Percentiles rank a stretch among this genome's conserved stretches.
Conservation (phyloP, 495 filamentous ascomycete species). For the Podospora appendiculata region DNA sequence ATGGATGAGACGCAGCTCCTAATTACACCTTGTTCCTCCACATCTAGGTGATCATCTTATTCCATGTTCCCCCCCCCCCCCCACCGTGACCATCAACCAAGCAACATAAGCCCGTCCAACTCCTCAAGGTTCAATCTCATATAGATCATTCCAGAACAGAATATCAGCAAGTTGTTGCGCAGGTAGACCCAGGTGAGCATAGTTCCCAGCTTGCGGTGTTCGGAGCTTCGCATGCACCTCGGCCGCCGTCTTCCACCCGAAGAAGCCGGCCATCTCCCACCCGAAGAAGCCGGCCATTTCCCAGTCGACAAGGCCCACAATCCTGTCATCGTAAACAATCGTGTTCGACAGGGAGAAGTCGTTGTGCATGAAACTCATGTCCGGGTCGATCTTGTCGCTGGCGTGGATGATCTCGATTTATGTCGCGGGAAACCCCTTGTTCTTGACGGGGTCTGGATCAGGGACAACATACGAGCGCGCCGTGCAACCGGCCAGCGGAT, state of each 20-base stretch:
- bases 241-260: conserved; percentile 26
- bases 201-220: conserved; percentile 31
- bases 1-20: no score
- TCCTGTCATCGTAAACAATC: conserved; percentile 35
- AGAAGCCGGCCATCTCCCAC: no score
- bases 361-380: conserved; percentile 37
- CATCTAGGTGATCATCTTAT: no score
- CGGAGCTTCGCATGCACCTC: conserved; percentile 29
- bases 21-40: no score
- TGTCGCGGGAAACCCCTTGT: conserved; percentile 22
- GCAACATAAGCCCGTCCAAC: no score
- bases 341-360: conserved; percentile 32
- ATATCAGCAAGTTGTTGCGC: background rate
- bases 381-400: conserved; percentile 14
- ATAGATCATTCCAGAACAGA: conserved; percentile 3
- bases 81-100: no score
- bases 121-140: background rate
- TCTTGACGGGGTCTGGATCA: conserved; percentile 29
- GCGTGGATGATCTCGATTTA: conserved; percentile 30
- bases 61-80: no score
- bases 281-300: conserved; percentile 42
- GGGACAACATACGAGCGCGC: conserved; percentile 23
- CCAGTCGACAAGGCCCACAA: conserved; percentile 39
- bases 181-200: conserved; percentile 15
- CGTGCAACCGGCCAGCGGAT: conserved; percentile 11